Base-by-base conservation (phyloP, 306 rosid genomes). In the Cucurbita maxima region DNA sequence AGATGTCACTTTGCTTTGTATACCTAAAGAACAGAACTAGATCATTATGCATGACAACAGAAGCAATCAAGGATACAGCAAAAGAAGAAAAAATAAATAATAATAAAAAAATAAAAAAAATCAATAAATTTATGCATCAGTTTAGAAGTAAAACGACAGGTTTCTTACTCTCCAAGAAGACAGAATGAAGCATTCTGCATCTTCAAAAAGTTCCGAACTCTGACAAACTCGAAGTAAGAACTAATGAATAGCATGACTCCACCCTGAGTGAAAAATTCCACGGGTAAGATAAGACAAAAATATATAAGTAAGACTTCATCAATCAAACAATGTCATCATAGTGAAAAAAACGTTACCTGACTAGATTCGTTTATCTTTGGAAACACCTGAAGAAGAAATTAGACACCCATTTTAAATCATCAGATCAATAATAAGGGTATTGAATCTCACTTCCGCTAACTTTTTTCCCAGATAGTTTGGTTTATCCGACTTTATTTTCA, bases 101-200 rank as follows among this genome's bases (percentile, higher is more conserved):
- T n/a, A n/a, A n/a, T n/a, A 30, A 30, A 30, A 30, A 30, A 30
- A 30, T 2, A 2, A 25, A 25, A 25, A 25, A 25, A 10, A 50
- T 25, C 4, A 10, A 36, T 43, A 12, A 58, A 47, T 36, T 72
- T 44, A 62, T 56, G 70, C 74, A 83, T 52, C 22, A 71, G 41
- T 15, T 16, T 16, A 58, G 54, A 64, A 70, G 48, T 38, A 48
- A 2, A 64, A 45, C 45, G 74, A 61, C 60, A 43, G 72, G 83
- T 69, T 84, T 73, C 98, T 86, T 83, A 93, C 98, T 93, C 98
- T 37, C 91, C 92, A 83, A 93, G 90, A 55, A 90, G 84, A 78
- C 98, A 93, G 72, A 90, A 93, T 34, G 97, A 90, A 61, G 98
- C 89, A 66, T 87, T 83, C 78, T 88, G 90, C 5, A 90, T 81